phyloP scores from a whole-genome alignment of 1,284 basidiomycete genomes.

The Trichosporon sp. region DNA sequence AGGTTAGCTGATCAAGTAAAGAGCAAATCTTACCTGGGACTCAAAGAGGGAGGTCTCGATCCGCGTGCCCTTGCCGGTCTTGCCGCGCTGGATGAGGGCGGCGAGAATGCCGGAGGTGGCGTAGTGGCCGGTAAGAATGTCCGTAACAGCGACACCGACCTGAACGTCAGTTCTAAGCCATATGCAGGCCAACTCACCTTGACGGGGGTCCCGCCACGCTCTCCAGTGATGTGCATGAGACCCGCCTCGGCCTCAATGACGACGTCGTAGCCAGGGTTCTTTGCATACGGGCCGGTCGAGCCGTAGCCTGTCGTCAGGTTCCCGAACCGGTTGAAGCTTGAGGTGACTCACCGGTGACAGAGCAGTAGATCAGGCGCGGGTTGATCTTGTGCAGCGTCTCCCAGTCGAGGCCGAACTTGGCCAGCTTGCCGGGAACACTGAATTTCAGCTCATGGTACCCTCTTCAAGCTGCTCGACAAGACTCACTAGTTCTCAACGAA shows the following conservation, averaged over 20 bases:
- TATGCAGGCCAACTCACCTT: slow-evolving; percentile 60
- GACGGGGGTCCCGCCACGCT: slow-evolving; percentile 80
- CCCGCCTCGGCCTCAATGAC: slow-evolving; percentile 89
- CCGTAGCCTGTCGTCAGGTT: slow-evolving; percentile 71
- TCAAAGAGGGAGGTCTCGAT: slow-evolving; percentile 90
- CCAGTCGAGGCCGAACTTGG: slow-evolving; percentile 80
- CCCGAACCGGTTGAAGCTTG: too few species aligned
- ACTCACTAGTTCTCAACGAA: slow-evolving; percentile 83
- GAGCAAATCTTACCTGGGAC: slow-evolving; percentile 64
- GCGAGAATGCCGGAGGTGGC: slow-evolving; percentile 92
- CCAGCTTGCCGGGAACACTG: slow-evolving; percentile 68
- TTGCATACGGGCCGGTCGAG: slow-evolving; percentile 83
- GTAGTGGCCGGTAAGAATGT: slow-evolving; percentile 77
- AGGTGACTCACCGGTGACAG: slow-evolving; percentile 72
- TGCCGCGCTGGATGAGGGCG: slow-evolving; percentile 74
- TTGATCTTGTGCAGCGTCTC: slow-evolving; percentile 80
- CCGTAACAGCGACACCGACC: slow-evolving; percentile 86
- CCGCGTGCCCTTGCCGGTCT: slow-evolving; percentile 85
- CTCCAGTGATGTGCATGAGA: slow-evolving; percentile 93
- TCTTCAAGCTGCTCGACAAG: slow-evolving; percentile 50
- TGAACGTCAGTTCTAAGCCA: slow-evolving; percentile 22
- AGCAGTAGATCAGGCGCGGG: slow-evolving; percentile 80
- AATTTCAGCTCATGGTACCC: background rate
- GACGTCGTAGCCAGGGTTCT: slow-evolving; percentile 86
- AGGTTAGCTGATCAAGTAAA: background rate